phyloP scores from a whole-genome alignment of 2,329 filamentous ascomycete species.

The Cladosporium colombiae region DNA sequence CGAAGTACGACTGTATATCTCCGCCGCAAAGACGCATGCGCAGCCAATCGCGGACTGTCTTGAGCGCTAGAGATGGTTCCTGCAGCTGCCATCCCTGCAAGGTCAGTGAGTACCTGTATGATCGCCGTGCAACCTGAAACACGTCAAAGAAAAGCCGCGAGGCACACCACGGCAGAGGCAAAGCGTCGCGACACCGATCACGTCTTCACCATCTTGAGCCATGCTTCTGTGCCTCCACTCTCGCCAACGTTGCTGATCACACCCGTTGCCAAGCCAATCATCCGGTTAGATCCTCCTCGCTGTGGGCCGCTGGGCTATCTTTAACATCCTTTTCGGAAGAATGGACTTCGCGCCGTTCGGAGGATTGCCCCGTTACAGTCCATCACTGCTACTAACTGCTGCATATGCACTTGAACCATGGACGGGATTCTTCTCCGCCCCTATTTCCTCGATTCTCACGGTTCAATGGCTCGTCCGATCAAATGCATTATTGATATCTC shows the following conservation, averaged over 20 bases:
- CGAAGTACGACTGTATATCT: not conserved
- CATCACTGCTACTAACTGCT: not conserved
- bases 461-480: not conserved
- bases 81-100: conserved; percentile 11
- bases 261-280: conserved; percentile 20
- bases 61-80: conserved; percentile 5
- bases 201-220: conserved; percentile 6
- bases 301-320: conserved; percentile 1
- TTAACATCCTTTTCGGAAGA: conserved; percentile 11
- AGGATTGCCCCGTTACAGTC: not conserved
- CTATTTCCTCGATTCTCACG: not conserved
- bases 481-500: not conserved
- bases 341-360: not conserved
- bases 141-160: conserved; percentile 2
- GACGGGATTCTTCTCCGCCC: not conserved
- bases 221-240: conserved; percentile 4
- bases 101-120: conserved; percentile 13
- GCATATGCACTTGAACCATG: not conserved
- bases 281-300: conserved; percentile 1
- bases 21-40: not conserved
- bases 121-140: conserved; percentile 15
- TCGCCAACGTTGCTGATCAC: conserved; percentile 4
- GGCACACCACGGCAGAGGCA: conserved; percentile 2
- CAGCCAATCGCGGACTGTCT: conserved; percentile 5
- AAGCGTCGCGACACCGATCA: not conserved